Evolutionary conservation across 2,329 filamentous ascomycete genomes (phyloP).

Genomic region (Fusarium algeriense): DNA sequence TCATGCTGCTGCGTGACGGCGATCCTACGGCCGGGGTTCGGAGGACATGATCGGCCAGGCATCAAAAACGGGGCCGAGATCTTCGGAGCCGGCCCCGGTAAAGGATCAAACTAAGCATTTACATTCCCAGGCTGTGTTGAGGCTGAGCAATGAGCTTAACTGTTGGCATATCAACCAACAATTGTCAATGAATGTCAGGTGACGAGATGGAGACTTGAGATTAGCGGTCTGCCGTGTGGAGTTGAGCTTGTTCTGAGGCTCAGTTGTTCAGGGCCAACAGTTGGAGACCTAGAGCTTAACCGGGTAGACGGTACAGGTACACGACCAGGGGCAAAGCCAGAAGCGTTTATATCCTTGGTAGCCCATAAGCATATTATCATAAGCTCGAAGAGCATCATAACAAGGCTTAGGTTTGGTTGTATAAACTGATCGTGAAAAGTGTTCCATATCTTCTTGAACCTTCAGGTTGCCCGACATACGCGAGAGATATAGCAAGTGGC

Average conservation of each 20-base stretch:
- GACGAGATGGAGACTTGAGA: background rate
- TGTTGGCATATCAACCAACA: background rate
- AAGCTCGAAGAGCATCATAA: background rate
- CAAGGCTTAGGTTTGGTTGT: too few species aligned
- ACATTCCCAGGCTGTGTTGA: slow-evolving; percentile 21
- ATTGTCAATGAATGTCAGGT: background rate
- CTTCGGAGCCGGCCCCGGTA: slow-evolving; percentile 19
- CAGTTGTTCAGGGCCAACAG: background rate
- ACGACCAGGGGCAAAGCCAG: background rate
- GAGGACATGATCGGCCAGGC: slow-evolving; percentile 2
- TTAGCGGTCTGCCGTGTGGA: slow-evolving; percentile 29
- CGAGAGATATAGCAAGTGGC: slow-evolving; percentile 17
- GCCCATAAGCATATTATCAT: background rate
- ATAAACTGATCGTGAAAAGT: too few species aligned
- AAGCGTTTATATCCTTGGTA: background rate
- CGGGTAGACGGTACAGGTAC: background rate
- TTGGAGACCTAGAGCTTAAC: background rate
- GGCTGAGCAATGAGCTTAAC: slow-evolving; percentile 20
- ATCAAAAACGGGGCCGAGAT: slow-evolving; percentile 21
- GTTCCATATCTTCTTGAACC: too few species aligned
- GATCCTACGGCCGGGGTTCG: slow-evolving; percentile 13
- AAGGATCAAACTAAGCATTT: background rate
- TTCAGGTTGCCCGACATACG: background rate
- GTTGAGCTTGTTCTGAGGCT: slow-evolving; percentile 16
- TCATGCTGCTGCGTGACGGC: background rate